Base-by-base conservation (phyloP, 1,284 basidiomycete genomes). In the Trametes pubescens region DNA sequence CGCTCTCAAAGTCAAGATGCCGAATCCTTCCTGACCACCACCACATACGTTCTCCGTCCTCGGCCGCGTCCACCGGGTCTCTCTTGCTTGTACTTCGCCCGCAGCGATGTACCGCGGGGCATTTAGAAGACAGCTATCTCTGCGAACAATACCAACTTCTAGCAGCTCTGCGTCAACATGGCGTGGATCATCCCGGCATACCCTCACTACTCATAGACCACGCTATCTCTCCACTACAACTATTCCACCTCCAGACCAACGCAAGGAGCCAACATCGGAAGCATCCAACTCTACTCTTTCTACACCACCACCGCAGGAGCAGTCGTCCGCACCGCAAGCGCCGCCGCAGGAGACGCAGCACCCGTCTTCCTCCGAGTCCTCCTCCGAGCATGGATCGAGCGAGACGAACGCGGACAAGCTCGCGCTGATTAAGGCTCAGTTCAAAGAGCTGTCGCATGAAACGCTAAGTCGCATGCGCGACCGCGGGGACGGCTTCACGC, bases 401-500 rank as follows among this genome's bases (percentile, higher is more conserved):
- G n/a, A 46, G 51, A 32, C 52, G 26, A 34, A 46, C 13, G 55
- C 53, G 26, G 52, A 49, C 29, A 59, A 60, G 40, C 49, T 66
- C 14, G 53, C 58, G 22, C 26, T 65, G 9, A 22, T 72, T 21
- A 69, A 70, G 64, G 69, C 71, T 18, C 66, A 65, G 52, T 70
- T 91, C 59, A 80, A 78, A 61, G 79, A 82, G 54, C 87, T 85
- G 86, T 75, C 84, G 47, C 78, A 82, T 59, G 76, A 80, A 52
- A 79, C 85, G 16, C 78, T 82, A 10, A 74, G 83, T 55, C 74
- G 74, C 26, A 74, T 89, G 51, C 84, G 87, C 49, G 78, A 78
- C 59, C 82, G 80, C 38, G 81, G 86, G 53, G 88, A 90, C 74
- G 79, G 79, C 48, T 84, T 90, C 68, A 87, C 90, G 0, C 77